Evolutionary conservation across 2,329 filamentous ascomycete species (phyloP).

Genomic region (Chrysoporthe austroafricana): DNA sequence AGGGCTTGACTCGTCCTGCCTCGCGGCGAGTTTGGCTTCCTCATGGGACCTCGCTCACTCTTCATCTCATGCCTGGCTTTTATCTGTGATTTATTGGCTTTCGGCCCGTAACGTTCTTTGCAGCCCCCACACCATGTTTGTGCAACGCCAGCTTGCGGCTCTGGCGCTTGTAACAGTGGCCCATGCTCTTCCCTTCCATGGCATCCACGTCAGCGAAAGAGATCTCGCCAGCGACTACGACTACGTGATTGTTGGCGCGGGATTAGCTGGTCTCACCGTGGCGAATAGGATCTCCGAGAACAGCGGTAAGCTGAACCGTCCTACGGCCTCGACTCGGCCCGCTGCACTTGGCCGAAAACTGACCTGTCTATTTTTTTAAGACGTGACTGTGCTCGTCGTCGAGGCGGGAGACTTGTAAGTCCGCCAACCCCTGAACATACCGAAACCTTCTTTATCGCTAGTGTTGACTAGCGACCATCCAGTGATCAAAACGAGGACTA

Average conservation of each 20-base stretch:
- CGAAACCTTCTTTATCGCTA: conserved; percentile 11
- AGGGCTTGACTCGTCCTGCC: neutral
- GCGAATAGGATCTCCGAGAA: conserved; percentile 36
- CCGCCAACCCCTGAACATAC: conserved; percentile 11
- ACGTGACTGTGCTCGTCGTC: conserved; percentile 37
- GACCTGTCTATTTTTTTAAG: conserved; percentile 14
- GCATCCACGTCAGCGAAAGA: conserved; percentile 8
- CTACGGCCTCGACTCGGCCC: neutral
- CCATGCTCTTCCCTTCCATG: conserved; percentile 21
- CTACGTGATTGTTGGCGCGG: conserved; percentile 26
- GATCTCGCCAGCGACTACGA: conserved; percentile 23
- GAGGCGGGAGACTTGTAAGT: conserved; percentile 33
- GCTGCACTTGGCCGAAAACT: neutral
- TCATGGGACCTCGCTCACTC: neutral
- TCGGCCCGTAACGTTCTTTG: neutral
- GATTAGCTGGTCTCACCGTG: conserved; percentile 32
- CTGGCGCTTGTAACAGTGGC: conserved; percentile 7
- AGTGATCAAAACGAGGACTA: conserved; percentile 31
- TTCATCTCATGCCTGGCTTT: neutral
- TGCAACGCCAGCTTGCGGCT: conserved; percentile 6
- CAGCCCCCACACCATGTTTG: conserved; percentile 7
- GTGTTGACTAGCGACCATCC: conserved; percentile 4
- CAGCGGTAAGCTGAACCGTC: conserved; percentile 18
- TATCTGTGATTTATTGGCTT: neutral
- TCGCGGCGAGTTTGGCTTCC: neutral